Base-by-base conservation (phyloP, 163 green algal species). In the Scenedesmus sp. region DNA sequence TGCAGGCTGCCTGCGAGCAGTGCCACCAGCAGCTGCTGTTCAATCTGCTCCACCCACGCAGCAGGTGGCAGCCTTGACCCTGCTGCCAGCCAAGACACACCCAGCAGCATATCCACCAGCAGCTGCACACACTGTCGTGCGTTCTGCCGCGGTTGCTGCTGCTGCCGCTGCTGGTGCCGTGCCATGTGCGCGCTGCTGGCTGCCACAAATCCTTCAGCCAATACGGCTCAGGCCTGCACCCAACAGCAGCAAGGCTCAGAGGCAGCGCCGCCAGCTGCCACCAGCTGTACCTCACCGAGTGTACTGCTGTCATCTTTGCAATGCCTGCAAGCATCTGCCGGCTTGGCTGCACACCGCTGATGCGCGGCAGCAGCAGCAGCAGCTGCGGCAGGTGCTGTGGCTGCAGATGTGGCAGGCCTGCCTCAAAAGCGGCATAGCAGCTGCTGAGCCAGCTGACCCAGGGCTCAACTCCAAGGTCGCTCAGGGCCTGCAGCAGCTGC, bases 151-250 rank as follows among this genome's bases (percentile, higher is more conserved):
- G 12, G 2, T 37, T 73, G 49, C 68, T 51, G 37, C 85, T 83
- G 85, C 83, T 81, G 59, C 44, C 53, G 84, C 65, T 89, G 84
- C 65, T 89, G 84, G 37, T 59, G 79, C 42, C 26, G 42, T 43
- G 26, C 44, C 33, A 88, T 43, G 13, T 24, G n/a, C 7, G 12
- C 26, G 40, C 59, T 81, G 59, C 46, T 90, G 10, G 85, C 85
- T 40, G 72, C 72, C 33, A 76, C 10, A 43, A 79, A 90, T 84
- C 85, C 46, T 73, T 78, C 15, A 90, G 51, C 85, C 85, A 90
- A 22, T 79, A 90, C 0, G 70, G 46, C 81, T 59, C n/a, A 9
- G 85, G 85, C 46, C n/a, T 70, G 33, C 43, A 83, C 6, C 46
- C 20, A 44, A 79, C 15, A 12, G 44, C 85, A n/a, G 46, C 46